Percentiles rank a stretch among this genome's conserved stretches.
These are phyloP conservation scores for Gryganskiella cystojenkinii DNA, from an alignment of 192 early-diverging fungal species.

Conservation along the genomic window DNA sequence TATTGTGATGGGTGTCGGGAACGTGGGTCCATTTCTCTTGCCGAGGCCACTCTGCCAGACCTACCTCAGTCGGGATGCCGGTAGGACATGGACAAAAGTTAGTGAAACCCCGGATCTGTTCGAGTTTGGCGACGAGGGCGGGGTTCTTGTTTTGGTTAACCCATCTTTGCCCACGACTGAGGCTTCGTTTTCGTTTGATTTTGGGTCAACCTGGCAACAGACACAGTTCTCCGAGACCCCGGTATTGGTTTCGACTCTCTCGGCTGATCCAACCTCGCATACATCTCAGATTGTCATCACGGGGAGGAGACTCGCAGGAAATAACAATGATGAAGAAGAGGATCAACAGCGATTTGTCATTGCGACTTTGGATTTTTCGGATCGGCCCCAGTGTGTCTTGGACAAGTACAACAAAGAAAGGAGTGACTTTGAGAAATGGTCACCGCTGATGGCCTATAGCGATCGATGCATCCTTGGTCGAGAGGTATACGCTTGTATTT, in stretches of 20 bases:
- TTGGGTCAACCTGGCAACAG: constrained; percentile 75
- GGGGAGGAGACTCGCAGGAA: no score
- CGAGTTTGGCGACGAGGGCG: constrained; percentile 90
- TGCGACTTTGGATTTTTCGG: constrained; percentile 29
- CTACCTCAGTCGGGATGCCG: constrained; percentile 85
- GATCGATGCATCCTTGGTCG: constrained; percentile 68
- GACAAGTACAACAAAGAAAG: constrained; percentile 55
- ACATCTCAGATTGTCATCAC: constrained; percentile 74
- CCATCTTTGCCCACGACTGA: constrained; percentile 74
- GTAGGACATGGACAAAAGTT: constrained; percentile 79
- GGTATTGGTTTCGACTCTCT: constrained; percentile 68
- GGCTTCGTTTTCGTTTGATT: constrained; percentile 76
- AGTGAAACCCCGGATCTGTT: constrained; percentile 71
- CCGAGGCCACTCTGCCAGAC: constrained; percentile 73
- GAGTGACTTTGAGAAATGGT: constrained; percentile 90
- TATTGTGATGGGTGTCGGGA: constrained; percentile 85
- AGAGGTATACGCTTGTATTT: no score
- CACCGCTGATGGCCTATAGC: constrained; percentile 64
- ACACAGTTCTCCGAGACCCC: constrained; percentile 65
- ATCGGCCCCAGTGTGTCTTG: constrained; percentile 49
- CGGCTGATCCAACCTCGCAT: constrained; percentile 67
- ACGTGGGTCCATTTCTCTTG: constrained; percentile 72
- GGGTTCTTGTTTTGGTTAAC: constrained; percentile 76
- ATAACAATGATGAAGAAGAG: no score
- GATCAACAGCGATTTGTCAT: constrained; percentile 8